Evolutionary conservation across 225 moss, liverwort and hornwort genomes (phyloP), one percentile per base, ranked within the genome.

Genomic region (Sphagnum tenellum): DNA sequence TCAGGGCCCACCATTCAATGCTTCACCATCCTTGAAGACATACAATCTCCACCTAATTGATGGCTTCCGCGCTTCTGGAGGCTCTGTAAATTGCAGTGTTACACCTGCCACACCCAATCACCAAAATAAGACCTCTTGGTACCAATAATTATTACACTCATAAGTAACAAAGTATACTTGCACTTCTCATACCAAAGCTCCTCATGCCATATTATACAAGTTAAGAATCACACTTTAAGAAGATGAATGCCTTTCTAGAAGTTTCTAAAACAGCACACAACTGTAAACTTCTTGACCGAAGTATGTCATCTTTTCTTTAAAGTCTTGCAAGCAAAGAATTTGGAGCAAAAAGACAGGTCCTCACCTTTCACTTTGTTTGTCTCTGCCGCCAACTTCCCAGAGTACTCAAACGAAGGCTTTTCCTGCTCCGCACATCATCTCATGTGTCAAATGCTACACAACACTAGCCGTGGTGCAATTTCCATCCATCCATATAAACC

Each of bases 311-410:
- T 29, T 29, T 29, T 29, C 29, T 29, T 29, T 29, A 29, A 29
- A 29, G 29, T 29, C 29, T 29, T 29, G 29, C 29, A 29, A 29
- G 29, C 29, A 29, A 29, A 29, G 29, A 29, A 29, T 29, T 29
- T 29, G 29, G 29, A 29, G 29, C 29, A 29, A 29, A 1, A 29
- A 29, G 29, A 29, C 29, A 29, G 29, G 29, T 29, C 29, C 29
- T 78, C 74, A 98, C 96, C 96, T 86, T 81, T 85, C 62, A 98
- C 98, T 90, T 93, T 98, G 72, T 98, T 98, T 2, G 98, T 98
- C 72, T 98, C 98, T 55, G 93, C 98, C 66, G 98, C 98, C 64
- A 98, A 89, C 78, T 87, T 89, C 77, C 98, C 98, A n/a, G 98
- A 98, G 71, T 98, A 98, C 77, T 98, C 98, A 76, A 98, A 89